These are phyloP conservation scores for Byssochlamys sp. DNA, from an alignment of 2,329 filamentous ascomycete species.

Conservation along the genomic window DNA sequence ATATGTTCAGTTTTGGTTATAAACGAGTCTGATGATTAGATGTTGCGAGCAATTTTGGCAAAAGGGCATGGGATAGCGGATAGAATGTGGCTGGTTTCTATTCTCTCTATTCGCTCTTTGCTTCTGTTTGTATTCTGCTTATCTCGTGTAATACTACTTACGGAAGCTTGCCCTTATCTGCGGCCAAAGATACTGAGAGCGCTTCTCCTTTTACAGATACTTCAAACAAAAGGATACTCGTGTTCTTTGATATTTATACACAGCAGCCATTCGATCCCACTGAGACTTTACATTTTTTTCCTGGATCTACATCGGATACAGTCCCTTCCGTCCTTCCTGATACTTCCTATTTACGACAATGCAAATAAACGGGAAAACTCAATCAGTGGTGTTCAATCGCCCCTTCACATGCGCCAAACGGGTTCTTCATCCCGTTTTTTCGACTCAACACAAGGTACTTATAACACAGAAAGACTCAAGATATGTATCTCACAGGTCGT, in stretches of 20 bases:
- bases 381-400: neutral
- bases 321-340: neutral
- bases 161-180: no score
- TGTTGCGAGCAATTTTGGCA: no score
- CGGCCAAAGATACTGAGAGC: no score
- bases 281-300: neutral
- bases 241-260: neutral
- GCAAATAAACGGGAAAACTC: neutral
- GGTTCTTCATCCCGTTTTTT: neutral
- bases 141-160: no score
- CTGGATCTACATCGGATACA: neutral
- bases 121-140: no score
- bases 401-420: neutral
- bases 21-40: no score
- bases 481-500: neutral
- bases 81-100: no score
- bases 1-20: neutral
- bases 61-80: no score
- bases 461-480: neutral
- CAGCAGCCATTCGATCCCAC: neutral
- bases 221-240: neutral
- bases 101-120: no score
- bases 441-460: neutral
- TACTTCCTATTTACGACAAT: neutral
- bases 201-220: no score